phyloP scores from a whole-genome alignment of 1,284 basidiomycete species.

The Trichosporon sp. region DNA sequence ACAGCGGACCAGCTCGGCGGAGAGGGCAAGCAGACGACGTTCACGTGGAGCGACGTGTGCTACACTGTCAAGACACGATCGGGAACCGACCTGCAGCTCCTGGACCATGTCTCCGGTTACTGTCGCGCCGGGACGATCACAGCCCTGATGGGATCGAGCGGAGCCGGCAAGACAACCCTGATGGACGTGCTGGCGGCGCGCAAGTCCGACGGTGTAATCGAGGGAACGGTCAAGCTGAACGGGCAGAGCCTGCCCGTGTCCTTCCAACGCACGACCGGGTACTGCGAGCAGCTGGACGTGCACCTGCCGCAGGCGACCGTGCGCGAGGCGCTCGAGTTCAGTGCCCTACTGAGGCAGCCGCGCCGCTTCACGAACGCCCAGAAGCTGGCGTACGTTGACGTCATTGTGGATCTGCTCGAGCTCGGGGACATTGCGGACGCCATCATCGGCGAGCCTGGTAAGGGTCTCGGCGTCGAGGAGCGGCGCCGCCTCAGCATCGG shows the following conservation, averaged over 20 bases:
- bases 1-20: background rate
- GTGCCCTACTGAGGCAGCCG: slow-evolving; percentile 74
- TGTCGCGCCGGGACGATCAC: slow-evolving; percentile 54
- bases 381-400: slow-evolving; percentile 55
- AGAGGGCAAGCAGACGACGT: slow-evolving; percentile 22
- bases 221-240: slow-evolving; percentile 52
- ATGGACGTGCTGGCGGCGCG: slow-evolving; percentile 52
- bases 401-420: slow-evolving; percentile 55
- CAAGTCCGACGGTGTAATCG: slow-evolving; percentile 41
- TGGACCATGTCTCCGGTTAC: slow-evolving; percentile 54
- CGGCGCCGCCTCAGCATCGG: slow-evolving; percentile 57
- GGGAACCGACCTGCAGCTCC: slow-evolving; percentile 45
- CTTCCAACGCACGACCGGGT: slow-evolving; percentile 55
- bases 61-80: slow-evolving; percentile 50
- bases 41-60: slow-evolving; percentile 51
- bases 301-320: slow-evolving; percentile 53
- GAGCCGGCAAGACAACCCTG: slow-evolving; percentile 50
- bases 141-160: slow-evolving; percentile 52
- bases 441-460: slow-evolving; percentile 51
- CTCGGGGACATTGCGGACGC: slow-evolving; percentile 54
- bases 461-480: slow-evolving; percentile 48
- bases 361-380: slow-evolving; percentile 57
- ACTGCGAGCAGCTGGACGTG: slow-evolving; percentile 47
- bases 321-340: slow-evolving; percentile 75
- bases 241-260: slow-evolving; percentile 50